Base-by-base conservation (phyloP, 345 rosid species). In the Rhodamnia rubescens region DNA sequence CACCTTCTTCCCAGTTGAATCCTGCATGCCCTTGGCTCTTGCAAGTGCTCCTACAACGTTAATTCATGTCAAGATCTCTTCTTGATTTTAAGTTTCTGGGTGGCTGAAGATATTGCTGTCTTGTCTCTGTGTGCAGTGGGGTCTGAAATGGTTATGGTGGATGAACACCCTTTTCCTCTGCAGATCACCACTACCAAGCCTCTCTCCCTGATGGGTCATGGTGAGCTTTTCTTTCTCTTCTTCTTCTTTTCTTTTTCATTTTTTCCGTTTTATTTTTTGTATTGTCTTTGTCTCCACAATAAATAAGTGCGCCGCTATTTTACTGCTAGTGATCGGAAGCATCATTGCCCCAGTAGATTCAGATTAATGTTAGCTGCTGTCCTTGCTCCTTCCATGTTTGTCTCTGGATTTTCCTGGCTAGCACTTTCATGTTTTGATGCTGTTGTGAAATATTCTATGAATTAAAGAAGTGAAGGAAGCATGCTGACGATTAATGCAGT, bases 81-180 rank as follows among this genome's bases (percentile, higher is more conserved):
- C 18, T 64, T 83, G 27, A 51, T 53, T 53, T 29, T 11, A 18
- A 52, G 15, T 44, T 53, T 53, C 56, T 53, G 56, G 32, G 32
- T 29, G 59, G 58, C 58, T 53, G 47, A 52, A 42, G 12, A 6
- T 54, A 51, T 24, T 44, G 53, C 18, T 27, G 61, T 13, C n/a
- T 36, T 15, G 64, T 27, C 14, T 59, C 53, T 36, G 42, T 69
- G 21, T 90, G 89, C 88, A 96, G 98, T 95, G 99, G 90, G 90
- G 51, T 86, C 95, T 88, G 96, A 96, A 89, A 85, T 88, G 82
- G 93, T 94, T 14, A 90, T 90, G 97, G 92, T 93, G 50, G 96
- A 94, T 82, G 98, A 91, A 51, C 90, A 94, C 89, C 89, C 98
- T 83, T 95, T 94, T 75, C 96, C 98, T 85, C 81, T 89, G 82